Percentiles rank a stretch among this genome's conserved stretches.
These are phyloP conservation scores for Kalaharituber pfeilii DNA, from an alignment of 2,329 filamentous ascomycete genomes.

Conservation along the genomic window DNA sequence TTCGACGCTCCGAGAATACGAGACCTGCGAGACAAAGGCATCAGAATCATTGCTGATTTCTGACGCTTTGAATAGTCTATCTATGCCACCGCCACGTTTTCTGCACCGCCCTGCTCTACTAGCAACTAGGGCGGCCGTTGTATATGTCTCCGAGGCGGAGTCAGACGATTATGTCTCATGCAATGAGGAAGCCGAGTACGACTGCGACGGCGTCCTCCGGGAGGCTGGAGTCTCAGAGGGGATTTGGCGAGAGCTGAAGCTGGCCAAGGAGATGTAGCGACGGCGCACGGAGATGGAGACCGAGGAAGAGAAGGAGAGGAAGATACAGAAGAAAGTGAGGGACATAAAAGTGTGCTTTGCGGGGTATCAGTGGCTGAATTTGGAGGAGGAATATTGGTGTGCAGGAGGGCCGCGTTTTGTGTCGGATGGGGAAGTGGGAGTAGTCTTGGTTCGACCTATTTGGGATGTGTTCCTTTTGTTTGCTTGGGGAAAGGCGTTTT, in stretches of 20 bases:
- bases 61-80: background rate
- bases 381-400: conserved; percentile 43
- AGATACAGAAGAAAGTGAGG: conserved; percentile 33
- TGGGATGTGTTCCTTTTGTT: no score
- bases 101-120: conserved; percentile 8
- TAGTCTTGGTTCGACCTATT: no score
- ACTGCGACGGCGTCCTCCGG: conserved; percentile 23
- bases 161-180: background rate
- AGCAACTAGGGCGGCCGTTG: background rate
- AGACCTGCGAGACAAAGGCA: background rate
- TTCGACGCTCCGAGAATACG: background rate
- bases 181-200: background rate
- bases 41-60: background rate
- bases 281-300: conserved; percentile 23
- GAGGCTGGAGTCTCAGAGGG: conserved; percentile 43
- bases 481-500: no score
- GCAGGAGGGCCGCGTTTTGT: conserved; percentile 43
- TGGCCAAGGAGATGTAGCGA: conserved; percentile 28
- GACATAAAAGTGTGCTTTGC: conserved; percentile 38
- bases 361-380: conserved; percentile 46
- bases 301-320: conserved; percentile 21
- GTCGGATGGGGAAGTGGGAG: conserved; percentile 25
- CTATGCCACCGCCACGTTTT: conserved; percentile 7
- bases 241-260: conserved; percentile 43
- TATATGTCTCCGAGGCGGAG: background rate